These are phyloP conservation scores for Pyrenula aspistea DNA, from an alignment of 495 filamentous ascomycete genomes.

Conservation along the genomic window DNA sequence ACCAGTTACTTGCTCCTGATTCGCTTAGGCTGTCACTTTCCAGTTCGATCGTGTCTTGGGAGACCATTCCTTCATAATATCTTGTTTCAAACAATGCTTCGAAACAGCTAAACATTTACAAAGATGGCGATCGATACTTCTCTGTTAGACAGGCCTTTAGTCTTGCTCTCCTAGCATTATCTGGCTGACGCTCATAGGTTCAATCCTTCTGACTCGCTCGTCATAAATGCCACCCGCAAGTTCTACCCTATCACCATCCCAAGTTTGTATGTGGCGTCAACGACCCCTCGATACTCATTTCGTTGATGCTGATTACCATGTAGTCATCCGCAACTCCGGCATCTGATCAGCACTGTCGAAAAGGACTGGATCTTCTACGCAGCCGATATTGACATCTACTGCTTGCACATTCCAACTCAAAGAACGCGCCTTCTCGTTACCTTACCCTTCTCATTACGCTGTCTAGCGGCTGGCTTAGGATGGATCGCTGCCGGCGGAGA, in stretches of 20 bases:
- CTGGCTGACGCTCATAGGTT: conserved; percentile 24
- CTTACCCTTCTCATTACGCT: conserved; percentile 71
- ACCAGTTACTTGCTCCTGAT: no score
- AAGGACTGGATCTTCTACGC: conserved; percentile 75
- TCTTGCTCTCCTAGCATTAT: neutral
- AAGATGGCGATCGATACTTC: conserved; percentile 34
- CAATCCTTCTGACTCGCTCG: conserved; percentile 44
- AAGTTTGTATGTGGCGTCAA: conserved; percentile 44
- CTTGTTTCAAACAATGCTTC: conserved; percentile 5
- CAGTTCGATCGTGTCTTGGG: no score
- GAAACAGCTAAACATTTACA: conserved; percentile 11
- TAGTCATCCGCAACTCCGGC: conserved; percentile 88
- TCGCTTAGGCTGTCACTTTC: no score
- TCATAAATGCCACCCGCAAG: conserved; percentile 51
- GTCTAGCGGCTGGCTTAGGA: conserved; percentile 69
- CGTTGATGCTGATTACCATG: neutral
- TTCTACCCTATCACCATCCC: conserved; percentile 69
- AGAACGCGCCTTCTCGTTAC: conserved; percentile 65
- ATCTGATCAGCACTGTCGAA: conserved; percentile 72
- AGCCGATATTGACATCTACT: conserved; percentile 58
- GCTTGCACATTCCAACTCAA: conserved; percentile 55
- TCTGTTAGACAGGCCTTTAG: conserved; percentile 3
- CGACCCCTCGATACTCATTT: conserved; percentile 3
- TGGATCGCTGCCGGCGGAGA: conserved; percentile 83
- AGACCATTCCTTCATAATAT: no score